Percentiles rank a stretch among this genome's conserved stretches.
These are phyloP conservation scores for Leccinum obscurum DNA, from an alignment of 768 basidiomycete species.

Conservation along the genomic window DNA sequence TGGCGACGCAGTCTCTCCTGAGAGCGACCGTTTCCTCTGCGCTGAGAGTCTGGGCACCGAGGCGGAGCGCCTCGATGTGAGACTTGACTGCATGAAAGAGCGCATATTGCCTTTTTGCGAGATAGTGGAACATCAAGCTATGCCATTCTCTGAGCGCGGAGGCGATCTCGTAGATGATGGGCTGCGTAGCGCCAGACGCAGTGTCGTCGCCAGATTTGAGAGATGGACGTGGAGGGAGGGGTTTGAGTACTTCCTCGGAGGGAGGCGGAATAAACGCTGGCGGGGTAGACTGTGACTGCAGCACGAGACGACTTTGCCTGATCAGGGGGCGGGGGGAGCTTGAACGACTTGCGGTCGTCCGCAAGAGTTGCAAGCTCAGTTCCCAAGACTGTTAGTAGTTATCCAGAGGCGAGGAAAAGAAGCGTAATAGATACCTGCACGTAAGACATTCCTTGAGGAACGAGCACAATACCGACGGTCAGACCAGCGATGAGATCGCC, in stretches of 20 bases:
- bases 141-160: slow-evolving; percentile 98
- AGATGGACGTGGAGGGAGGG: slow-evolving; percentile 87
- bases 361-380: too few relatives aligned
- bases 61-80: slow-evolving; percentile 88
- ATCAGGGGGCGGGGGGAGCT: slow-evolving; percentile 72
- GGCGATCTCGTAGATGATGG: slow-evolving; percentile 96
- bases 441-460: too few relatives aligned
- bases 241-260: slow-evolving; percentile 66
- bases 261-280: slow-evolving; percentile 73
- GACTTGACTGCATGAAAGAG: slow-evolving; percentile 84
- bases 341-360: slow-evolving; percentile 60
- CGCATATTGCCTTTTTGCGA: slow-evolving; percentile 84
- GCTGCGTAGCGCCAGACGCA: slow-evolving; percentile 74
- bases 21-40: slow-evolving; percentile 82
- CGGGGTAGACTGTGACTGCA: slow-evolving; percentile 69
- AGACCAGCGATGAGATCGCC: too few relatives aligned
- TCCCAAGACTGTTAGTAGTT: too few relatives aligned
- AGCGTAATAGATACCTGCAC: too few relatives aligned
- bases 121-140: slow-evolving; percentile 85
- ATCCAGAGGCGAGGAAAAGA: too few relatives aligned
- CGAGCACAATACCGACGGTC: too few relatives aligned
- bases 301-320: slow-evolving; percentile 73
- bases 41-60: slow-evolving; percentile 84
- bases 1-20: slow-evolving; percentile 81
- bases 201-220: slow-evolving; percentile 96